Evolutionary conservation across 495 filamentous ascomycete genomes (phyloP).

Genomic region (Penicillium cataractarum): DNA sequence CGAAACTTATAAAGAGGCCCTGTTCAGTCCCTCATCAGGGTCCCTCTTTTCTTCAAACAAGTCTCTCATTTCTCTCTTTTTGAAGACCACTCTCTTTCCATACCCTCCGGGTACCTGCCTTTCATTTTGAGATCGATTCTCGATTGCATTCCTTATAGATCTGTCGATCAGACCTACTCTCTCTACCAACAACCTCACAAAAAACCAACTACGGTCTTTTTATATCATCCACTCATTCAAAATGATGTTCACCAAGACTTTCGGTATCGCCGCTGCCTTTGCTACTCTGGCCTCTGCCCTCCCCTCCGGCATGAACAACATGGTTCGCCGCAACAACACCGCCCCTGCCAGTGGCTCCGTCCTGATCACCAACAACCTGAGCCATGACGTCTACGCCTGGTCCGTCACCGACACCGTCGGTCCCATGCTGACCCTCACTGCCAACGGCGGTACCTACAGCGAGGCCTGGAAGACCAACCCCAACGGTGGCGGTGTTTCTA

Average conservation of each 20-base stretch:
- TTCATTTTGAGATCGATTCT: conserved; percentile 35
- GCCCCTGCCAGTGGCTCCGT: conserved; percentile 34
- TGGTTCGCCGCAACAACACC: conserved; percentile 29
- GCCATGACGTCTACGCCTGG: conserved; percentile 44
- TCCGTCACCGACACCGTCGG: conserved; percentile 37
- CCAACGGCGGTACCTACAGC: conserved; percentile 36
- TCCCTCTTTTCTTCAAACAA: conserved; percentile 5
- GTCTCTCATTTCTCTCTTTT: conserved; percentile 5
- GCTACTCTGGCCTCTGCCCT: conserved; percentile 44
- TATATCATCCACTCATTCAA: no score
- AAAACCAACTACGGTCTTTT: conserved; percentile 21
- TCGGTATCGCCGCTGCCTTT: conserved; percentile 43
- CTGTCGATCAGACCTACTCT: conserved; percentile 32
- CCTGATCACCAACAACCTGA: conserved; percentile 45
- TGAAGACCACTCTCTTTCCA: conserved; percentile 16
- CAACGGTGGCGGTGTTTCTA: conserved; percentile 48
- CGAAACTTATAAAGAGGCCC: conserved; percentile 30
- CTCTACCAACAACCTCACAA: conserved; percentile 19
- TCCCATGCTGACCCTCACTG: conserved; percentile 35
- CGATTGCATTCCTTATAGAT: conserved; percentile 28
- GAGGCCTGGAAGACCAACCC: conserved; percentile 45
- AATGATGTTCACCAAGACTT: conserved; percentile 52
- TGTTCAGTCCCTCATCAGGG: neutral
- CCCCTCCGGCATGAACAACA: conserved; percentile 30
- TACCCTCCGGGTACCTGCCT: conserved; percentile 16